Conservation (phyloP, 2,329 filamentous ascomycete species). For the Venturia asperata region DNA sequence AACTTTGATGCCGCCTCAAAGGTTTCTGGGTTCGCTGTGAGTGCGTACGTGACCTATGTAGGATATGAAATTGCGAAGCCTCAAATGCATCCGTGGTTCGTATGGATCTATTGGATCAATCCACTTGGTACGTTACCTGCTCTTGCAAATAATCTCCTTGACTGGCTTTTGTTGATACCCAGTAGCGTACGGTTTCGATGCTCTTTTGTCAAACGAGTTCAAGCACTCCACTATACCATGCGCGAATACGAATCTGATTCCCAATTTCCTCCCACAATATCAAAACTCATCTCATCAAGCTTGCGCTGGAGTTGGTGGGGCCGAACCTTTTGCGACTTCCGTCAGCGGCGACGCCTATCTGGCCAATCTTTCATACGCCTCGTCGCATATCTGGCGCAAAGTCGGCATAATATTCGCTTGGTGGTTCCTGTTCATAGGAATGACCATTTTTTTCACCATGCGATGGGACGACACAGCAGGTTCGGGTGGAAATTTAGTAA, state of each 20-base stretch:
- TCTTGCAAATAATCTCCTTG: neutral
- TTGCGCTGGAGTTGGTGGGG: slow-evolving; percentile 31
- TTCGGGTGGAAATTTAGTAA: neutral
- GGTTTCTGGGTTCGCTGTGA: slow-evolving; percentile 27
- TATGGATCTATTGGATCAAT: slow-evolving; percentile 22
- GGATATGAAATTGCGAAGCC: slow-evolving; percentile 30
- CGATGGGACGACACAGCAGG: neutral
- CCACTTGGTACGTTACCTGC: neutral
- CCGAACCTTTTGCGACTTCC: slow-evolving; percentile 45
- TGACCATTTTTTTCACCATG: slow-evolving; percentile 3
- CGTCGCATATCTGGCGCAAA: slow-evolving; percentile 49
- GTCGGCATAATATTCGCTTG: slow-evolving; percentile 19
- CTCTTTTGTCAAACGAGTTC: slow-evolving; percentile 48
- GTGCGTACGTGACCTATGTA: slow-evolving; percentile 28
- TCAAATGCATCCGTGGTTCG: slow-evolving; percentile 24
- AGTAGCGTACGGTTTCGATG: slow-evolving; percentile 27
- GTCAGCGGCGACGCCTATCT: slow-evolving; percentile 59
- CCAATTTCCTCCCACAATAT: slow-evolving; percentile 47
- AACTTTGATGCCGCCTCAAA: slow-evolving; percentile 27
- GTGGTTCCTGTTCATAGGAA: slow-evolving; percentile 16
- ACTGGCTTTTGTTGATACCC: slow-evolving; percentile 27
- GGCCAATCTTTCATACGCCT: slow-evolving; percentile 45
- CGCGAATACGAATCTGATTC: slow-evolving; percentile 50
- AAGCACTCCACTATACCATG: slow-evolving; percentile 52
- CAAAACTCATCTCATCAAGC: slow-evolving; percentile 42